phyloP scores from a whole-genome alignment of 2,329 filamentous ascomycete genomes.

The Aspergillus glaucus region DNA sequence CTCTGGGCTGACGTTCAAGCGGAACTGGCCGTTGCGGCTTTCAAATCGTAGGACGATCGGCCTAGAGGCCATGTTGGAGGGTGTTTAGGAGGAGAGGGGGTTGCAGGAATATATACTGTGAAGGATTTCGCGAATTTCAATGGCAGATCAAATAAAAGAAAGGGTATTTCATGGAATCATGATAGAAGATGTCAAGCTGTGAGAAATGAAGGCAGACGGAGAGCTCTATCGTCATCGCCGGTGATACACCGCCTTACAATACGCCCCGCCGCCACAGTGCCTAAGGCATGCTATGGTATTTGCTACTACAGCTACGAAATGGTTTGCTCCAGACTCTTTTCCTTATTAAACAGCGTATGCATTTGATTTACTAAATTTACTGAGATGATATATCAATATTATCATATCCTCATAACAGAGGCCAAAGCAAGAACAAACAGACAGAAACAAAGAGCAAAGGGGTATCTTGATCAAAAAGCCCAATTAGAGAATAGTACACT shows the following conservation, averaged over 20 bases:
- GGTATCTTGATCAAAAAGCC: conserved; percentile 4
- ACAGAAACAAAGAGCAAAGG: conserved; percentile 7
- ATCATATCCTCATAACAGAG: conserved; percentile 2
- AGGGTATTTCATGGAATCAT: conserved; percentile 1
- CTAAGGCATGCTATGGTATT: background rate
- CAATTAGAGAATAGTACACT: conserved; percentile 61
- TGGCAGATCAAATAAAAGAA: background rate
- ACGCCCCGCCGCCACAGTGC: background rate
- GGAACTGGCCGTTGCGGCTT: conserved; percentile 87
- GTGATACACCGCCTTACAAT: conserved; percentile 4
- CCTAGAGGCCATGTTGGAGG: conserved; percentile 30
- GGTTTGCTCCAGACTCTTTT: background rate
- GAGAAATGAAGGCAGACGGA: background rate
- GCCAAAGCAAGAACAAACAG: conserved; percentile 5
- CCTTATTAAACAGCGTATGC: background rate
- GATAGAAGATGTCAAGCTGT: conserved; percentile 6
- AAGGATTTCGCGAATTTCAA: background rate
- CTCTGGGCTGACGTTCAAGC: conserved; percentile 68
- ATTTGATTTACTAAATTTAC: background rate
- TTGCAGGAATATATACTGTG: background rate
- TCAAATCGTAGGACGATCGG: conserved; percentile 79
- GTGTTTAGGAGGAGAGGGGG: background rate
- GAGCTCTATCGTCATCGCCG: conserved; percentile 20
- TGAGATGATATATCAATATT: background rate
- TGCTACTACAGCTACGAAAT: background rate